Evolutionary conservation across 2,329 filamentous ascomycete species (phyloP).

Genomic region (Cercospora zeae-maydis): DNA sequence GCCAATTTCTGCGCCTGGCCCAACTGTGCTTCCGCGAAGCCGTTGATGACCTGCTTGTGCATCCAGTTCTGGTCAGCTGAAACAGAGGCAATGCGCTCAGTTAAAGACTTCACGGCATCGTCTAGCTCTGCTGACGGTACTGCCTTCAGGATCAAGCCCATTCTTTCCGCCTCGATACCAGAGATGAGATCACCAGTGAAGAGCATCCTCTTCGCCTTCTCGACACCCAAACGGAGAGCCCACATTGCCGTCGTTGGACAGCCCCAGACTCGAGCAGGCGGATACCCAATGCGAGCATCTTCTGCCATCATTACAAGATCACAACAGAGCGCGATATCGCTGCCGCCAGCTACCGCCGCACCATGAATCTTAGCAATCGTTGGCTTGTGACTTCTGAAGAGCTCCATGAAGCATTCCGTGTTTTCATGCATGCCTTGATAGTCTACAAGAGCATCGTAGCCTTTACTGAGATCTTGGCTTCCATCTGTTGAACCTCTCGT

Average conservation of each 20-base stretch:
- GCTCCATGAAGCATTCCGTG: conserved; percentile 5
- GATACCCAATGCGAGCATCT: background rate
- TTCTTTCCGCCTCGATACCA: background rate
- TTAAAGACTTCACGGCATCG: background rate
- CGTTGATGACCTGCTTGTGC: conserved; percentile 21
- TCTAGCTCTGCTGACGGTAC: background rate
- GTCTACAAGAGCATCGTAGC: background rate
- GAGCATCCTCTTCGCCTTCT: background rate
- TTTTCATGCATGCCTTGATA: background rate
- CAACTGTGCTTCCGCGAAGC: conserved; percentile 13
- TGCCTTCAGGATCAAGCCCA: background rate
- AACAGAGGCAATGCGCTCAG: background rate
- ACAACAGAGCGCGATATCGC: background rate
- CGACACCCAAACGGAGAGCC: background rate
- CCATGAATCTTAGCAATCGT: background rate
- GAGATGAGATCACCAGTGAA: background rate
- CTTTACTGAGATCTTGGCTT: background rate
- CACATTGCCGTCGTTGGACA: background rate
- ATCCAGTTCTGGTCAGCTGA: conserved; percentile 16
- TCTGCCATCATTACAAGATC: background rate
- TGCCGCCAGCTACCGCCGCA: conserved; percentile 1
- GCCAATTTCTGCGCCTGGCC: conserved; percentile 15
- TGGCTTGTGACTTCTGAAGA: background rate
- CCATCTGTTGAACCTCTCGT: background rate
- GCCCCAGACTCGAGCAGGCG: background rate